Conservation (phyloP, 345 rosid species). For the Lumnitzera racemosa region DNA sequence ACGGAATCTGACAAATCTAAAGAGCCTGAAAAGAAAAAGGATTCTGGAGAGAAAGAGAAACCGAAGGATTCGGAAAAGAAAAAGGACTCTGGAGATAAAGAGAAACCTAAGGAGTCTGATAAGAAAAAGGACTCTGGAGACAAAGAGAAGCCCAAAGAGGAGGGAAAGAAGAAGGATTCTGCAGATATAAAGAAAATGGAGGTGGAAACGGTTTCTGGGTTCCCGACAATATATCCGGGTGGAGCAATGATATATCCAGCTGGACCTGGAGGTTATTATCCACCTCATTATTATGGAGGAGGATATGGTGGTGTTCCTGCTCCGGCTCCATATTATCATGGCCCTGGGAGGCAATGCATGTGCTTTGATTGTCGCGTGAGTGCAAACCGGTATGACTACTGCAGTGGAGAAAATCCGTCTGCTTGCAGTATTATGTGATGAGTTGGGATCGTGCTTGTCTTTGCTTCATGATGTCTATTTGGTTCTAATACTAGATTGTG, state of each 20-base stretch:
- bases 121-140: constrained; percentile 3
- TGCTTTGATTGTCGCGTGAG: neutral
- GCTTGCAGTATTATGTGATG: constrained; percentile 23
- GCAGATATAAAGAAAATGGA: neutral
- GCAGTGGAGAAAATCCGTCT: constrained; percentile 19
- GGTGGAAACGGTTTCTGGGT: constrained; percentile 6
- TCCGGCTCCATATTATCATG: neutral
- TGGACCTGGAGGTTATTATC: neutral
- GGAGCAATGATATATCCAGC: neutral
- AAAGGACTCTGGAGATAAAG: neutral
- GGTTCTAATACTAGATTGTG: neutral
- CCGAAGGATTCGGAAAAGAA: constrained; percentile 6
- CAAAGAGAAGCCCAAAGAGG: constrained; percentile 4
- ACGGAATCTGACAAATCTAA: neutral
- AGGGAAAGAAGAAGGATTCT: neutral
- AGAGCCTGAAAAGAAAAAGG: constrained; percentile 1
- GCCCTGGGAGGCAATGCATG: constrained; percentile 1
- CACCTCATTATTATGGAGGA: neutral
- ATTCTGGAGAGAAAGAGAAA: neutral
- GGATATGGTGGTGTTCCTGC: neutral
- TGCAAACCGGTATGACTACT: constrained; percentile 9
- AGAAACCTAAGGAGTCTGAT: constrained; percentile 3
- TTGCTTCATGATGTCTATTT: too few species aligned
- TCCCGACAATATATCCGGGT: constrained; percentile 8
- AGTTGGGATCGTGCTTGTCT: neutral